Percentiles rank a stretch among this genome's conserved stretches.
Conservation (phyloP, 306 rosid species). For the Glycine soja region DNA sequence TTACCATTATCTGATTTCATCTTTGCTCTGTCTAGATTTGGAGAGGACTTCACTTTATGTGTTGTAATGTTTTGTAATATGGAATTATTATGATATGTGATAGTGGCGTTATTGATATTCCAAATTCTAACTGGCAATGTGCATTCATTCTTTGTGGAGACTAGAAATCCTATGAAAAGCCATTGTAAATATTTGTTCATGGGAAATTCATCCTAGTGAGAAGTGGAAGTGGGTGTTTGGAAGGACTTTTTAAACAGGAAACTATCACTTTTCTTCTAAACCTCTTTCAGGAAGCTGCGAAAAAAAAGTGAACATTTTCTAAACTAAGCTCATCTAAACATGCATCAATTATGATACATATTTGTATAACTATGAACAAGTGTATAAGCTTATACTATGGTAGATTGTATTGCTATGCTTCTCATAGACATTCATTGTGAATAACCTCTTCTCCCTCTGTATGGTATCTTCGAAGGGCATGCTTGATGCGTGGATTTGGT, state of each 20-base stretch:
- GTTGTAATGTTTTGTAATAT: not conserved
- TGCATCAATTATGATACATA: not conserved
- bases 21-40: constrained; percentile 2
- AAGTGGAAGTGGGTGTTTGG: not conserved
- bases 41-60: not conserved
- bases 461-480: not conserved
- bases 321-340: not conserved
- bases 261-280: not conserved
- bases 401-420: constrained; percentile 2
- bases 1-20: not conserved
- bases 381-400: not conserved
- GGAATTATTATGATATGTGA: not conserved
- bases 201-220: constrained; percentile 4
- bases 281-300: not conserved
- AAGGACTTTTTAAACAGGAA: not conserved
- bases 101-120: not conserved
- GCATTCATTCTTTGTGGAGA: constrained; percentile 27
- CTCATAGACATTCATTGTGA: not conserved
- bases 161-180: constrained; percentile 3
- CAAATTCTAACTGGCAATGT: constrained; percentile 14
- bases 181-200: not conserved
- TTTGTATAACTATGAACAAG: not conserved
- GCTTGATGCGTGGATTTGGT: too few species aligned
- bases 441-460: not conserved
- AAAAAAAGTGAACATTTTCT: not conserved